These are phyloP conservation scores for Gastrolobium villosum DNA, from an alignment of 306 rosid genomes.

Conservation along the genomic window DNA sequence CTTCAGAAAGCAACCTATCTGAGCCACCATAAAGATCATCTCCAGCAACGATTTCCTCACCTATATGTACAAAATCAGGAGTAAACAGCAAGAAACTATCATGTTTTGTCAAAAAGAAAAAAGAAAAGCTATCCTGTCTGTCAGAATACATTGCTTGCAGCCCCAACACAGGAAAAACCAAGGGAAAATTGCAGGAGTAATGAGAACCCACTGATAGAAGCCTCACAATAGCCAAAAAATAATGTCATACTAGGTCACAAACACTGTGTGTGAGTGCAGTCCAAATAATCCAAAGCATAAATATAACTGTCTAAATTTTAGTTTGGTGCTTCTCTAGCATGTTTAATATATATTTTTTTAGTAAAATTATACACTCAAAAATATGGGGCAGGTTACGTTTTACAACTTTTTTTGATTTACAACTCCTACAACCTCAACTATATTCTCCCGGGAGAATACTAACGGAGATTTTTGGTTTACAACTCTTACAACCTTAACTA, in stretches of 20 bases:
- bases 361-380: conserved; percentile 14
- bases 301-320: too few species aligned
- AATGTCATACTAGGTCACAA: background rate
- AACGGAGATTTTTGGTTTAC: too few species aligned
- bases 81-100: too few species aligned
- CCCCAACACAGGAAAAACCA: background rate
- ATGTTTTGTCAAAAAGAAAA: too few species aligned
- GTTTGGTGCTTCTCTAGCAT: background rate
- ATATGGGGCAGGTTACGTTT: too few species aligned
- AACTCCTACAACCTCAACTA: too few species aligned
- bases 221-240: background rate
- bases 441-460: too few species aligned
- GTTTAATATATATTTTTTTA: conserved; percentile 2
- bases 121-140: conserved; percentile 5
- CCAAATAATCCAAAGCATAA: too few species aligned
- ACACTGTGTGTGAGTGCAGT: too few species aligned
- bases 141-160: conserved; percentile 16
- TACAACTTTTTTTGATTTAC: too few species aligned
- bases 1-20: conserved; percentile 81
- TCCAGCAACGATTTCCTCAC: conserved; percentile 92
- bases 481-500: too few species aligned
- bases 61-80: conserved; percentile 53
- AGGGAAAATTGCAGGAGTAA: background rate
- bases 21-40: conserved; percentile 94
- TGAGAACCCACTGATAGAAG: background rate